These are phyloP conservation scores for Cornus suecica DNA, from an alignment of 148 eudicot genomes.

Conservation along the genomic window DNA sequence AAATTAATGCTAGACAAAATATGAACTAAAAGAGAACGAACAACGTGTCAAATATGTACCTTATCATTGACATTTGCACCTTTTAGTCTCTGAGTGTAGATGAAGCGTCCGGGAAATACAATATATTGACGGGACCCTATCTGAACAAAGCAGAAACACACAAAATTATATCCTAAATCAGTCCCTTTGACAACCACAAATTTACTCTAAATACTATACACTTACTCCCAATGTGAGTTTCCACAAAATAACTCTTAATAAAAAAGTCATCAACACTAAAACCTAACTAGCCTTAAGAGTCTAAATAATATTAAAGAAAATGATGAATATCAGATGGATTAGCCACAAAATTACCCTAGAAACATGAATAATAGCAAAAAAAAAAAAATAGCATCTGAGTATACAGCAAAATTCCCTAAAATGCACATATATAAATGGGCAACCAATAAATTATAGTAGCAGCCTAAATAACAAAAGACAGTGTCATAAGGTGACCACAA, in stretches of 20 bases:
- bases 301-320: background rate
- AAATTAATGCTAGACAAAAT: background rate
- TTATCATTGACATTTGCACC: conserved; percentile 87
- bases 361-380: background rate
- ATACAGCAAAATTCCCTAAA: too few species aligned
- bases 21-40: background rate
- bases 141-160: conserved; percentile 29
- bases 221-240: background rate
- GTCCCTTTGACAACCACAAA: background rate
- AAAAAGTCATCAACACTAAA: background rate
- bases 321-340: background rate
- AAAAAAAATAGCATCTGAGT: too few species aligned
- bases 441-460: too few species aligned
- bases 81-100: conserved; percentile 73
- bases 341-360: background rate
- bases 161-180: background rate
- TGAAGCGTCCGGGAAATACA: conserved; percentile 81
- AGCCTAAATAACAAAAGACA: too few species aligned
- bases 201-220: background rate
- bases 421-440: too few species aligned
- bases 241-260: background rate
- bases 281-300: background rate
- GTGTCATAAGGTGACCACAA: too few species aligned
- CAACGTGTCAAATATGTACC: conserved; percentile 34
- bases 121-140: conserved; percentile 88